Base-by-base conservation (phyloP, 2,329 filamentous ascomycete species). In the Pestalotiopsis sp. region DNA sequence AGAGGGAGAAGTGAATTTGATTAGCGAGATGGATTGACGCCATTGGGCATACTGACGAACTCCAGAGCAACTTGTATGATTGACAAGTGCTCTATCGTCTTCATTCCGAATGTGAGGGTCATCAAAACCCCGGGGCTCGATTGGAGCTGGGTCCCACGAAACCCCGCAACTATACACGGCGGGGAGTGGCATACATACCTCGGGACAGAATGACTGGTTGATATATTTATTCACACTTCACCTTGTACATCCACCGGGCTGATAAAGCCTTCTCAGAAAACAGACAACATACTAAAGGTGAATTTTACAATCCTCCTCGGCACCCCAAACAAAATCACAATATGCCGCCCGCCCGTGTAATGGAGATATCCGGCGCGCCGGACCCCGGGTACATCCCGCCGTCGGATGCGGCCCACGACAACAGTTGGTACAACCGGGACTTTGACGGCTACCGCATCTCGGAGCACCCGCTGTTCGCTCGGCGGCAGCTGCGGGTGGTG, bases 341-440 rank as follows among this genome's bases (percentile, higher is more conserved):
- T 9, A 58, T 58, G 56, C 11, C 56, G 56, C 9, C 56, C 1
- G 56, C 56, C 14, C 56, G 56, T 58, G 26, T 17, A 9, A 58
- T 58, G 56, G 22, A 58, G 3, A 58, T 58, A 13, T 58, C 56
- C 24, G 56, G 56, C 13, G 56, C 56, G 22, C 56, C 56, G 17
- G 56, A 58, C 26, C 56, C 56, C 3, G 56, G 56, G 3, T 26
- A 58, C 20, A 58, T 58, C 56, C 13, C 56, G 7, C 56, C 56
- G 56, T 58, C 56, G 22, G 56, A 58, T 0, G 56, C 56, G 7
- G 24, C 24, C 30, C 59, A 62, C 38, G 59, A 38, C 14, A 62
- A 62, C 59, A 40, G 17, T 11, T 62, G 59, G 26, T 62, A 62
- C 26, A 62, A 62, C 35, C 59, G 44, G 22, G 59, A 62, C 30